A percentile compares a stretch with the other conserved stretches of the same genome.
These are phyloP conservation scores for Elsinoe australis DNA, from an alignment of 2,329 filamentous ascomycete species.

Conservation along the genomic window DNA sequence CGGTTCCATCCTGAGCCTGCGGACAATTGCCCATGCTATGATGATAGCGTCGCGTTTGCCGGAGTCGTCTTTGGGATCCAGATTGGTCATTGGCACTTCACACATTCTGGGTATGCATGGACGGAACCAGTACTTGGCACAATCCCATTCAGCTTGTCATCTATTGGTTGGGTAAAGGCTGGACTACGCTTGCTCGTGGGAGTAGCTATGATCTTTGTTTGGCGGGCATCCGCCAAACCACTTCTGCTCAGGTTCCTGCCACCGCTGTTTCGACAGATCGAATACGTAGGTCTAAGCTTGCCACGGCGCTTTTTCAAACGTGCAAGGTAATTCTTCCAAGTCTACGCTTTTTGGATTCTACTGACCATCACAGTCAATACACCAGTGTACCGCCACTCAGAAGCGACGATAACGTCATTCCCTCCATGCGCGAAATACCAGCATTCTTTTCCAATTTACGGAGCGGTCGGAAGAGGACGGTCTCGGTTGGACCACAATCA, in stretches of 20 bases:
- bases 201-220: constrained; percentile 75
- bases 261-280: constrained; percentile 78
- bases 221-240: constrained; percentile 86
- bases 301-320: constrained; percentile 87
- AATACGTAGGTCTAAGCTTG: constrained; percentile 68
- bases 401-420: constrained; percentile 80
- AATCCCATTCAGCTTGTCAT: constrained; percentile 57
- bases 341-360: too few species aligned
- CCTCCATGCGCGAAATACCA: constrained; percentile 79
- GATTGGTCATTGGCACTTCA: constrained; percentile 75
- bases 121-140: constrained; percentile 49
- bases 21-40: constrained; percentile 94
- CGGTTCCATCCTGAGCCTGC: constrained; percentile 91
- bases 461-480: constrained; percentile 69
- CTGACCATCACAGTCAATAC: constrained; percentile 56
- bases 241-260: constrained; percentile 68
- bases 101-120: constrained; percentile 49
- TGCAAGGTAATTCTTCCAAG: constrained; percentile 59
- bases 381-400: constrained; percentile 68
- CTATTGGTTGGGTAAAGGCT: constrained; percentile 58
- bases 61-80: constrained; percentile 83
- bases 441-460: constrained; percentile 73
- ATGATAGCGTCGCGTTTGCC: constrained; percentile 89
- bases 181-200: constrained; percentile 66
- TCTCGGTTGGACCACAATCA: constrained; percentile 89